Percentiles rank a stretch among this genome's conserved stretches.
Conservation (phyloP, 768 basidiomycete genomes). For the Serendipita sp. region DNA sequence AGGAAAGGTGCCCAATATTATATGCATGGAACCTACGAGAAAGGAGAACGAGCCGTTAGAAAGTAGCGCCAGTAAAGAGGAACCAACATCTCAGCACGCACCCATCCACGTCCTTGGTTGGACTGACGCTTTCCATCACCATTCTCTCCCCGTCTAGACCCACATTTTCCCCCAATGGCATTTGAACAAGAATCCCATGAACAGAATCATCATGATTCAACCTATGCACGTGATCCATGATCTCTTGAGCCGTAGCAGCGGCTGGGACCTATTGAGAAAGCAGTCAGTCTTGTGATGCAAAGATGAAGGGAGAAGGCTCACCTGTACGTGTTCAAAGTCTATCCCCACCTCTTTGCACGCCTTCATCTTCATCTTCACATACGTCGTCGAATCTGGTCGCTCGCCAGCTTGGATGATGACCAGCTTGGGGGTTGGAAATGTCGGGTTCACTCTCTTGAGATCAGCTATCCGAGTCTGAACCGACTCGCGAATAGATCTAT, state of each 20-base stretch:
- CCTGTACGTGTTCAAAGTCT: constrained; percentile 59
- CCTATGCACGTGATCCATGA: constrained; percentile 60
- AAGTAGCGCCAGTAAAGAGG: no score
- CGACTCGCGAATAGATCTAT: constrained; percentile 63
- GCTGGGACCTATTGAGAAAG: constrained; percentile 31
- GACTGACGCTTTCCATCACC: constrained; percentile 89
- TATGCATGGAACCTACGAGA: constrained; percentile 80
- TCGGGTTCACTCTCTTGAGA: constrained; percentile 54
- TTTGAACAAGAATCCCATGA: constrained; percentile 87
- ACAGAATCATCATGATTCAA: constrained; percentile 72
- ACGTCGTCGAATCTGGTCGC: constrained; percentile 77
- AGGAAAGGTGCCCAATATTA: constrained; percentile 91
- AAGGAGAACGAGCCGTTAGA: no score
- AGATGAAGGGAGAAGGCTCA: constrained; percentile 10
- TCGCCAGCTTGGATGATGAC: constrained; percentile 90
- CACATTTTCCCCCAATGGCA: constrained; percentile 79
- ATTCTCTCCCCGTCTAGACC: constrained; percentile 66
- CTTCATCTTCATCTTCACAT: constrained; percentile 96
- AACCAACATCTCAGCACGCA: no score
- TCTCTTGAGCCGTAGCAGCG: constrained; percentile 52
- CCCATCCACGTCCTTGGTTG: constrained; percentile 96
- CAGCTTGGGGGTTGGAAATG: constrained; percentile 69
- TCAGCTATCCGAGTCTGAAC: constrained; percentile 55
- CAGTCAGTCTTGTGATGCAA: constrained; percentile 11
- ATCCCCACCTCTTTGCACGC: constrained; percentile 92